Evolutionary conservation across 1,139 yeast species (phyloP), one percentile per base, ranked within the genome.

Genomic region (Ashbya aceris): DNA sequence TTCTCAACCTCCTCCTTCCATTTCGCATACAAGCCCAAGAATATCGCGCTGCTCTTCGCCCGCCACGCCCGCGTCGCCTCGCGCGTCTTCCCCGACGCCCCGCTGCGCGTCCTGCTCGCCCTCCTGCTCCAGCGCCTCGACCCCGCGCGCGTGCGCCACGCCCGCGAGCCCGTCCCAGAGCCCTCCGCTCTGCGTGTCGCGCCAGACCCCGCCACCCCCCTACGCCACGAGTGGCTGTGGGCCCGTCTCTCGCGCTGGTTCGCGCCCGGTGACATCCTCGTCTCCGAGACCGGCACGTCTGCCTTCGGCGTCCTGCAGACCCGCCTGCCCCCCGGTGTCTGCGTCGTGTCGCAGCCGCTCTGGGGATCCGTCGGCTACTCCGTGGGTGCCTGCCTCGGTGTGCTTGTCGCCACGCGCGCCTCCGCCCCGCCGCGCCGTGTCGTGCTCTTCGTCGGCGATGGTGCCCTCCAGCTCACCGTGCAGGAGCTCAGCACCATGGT

Each of bases 341-440:
- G 74, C 40, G 93, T 94, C 50, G 83, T 85, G 47, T 83, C 94
- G 17, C 95, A 85, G 65, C 87, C 83, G 8, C 68, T 85, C 51
- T 85, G 93, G 89, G 94, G 95, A 30, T 83, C 94, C 11, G 82
- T 83, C 58, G 95, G 95, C 47, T 85, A 72, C 67, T 76, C 95
- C 2, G 79, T 83, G 14, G 95, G 95, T 48, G 83, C 95, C 26
- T 76, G 89, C 29, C 66, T 80, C 40, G 95, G 95, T 54, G 94
- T 94, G 1, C 79, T 79, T 10, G 74, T 83, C 70, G 95, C 94
- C 3, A 79, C 83, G 36, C 74, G 74, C 52, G 95, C 84, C 58
- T 67, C 66, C 43, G 47, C 47, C 12, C 33, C 38, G 27, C 20
- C 14, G 11, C 76, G 75, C 55, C 73, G 95, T 65, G 91, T 83